phyloP scores from a whole-genome alignment of 2,329 filamentous ascomycete species.

The Talaromyces sp. region DNA sequence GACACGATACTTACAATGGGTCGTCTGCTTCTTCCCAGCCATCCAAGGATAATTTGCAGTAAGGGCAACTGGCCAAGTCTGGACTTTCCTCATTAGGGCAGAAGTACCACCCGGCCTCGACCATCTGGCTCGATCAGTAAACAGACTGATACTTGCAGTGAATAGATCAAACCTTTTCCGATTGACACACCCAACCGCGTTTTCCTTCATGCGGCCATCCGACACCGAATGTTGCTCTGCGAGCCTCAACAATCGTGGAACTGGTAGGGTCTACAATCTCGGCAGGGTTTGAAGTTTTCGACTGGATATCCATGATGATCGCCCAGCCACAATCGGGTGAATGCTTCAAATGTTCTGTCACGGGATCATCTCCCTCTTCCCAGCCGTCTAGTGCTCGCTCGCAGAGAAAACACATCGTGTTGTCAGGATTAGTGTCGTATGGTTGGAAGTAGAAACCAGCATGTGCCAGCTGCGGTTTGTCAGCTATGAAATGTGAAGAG shows the following conservation, averaged over 20 bases:
- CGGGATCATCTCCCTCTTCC: conserved; percentile 80
- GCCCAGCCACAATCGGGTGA: conserved; percentile 85
- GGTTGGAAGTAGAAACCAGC: conserved; percentile 92
- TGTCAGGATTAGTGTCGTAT: conserved; percentile 71
- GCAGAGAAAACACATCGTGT: conserved; percentile 86
- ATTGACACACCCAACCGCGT: conserved; percentile 84
- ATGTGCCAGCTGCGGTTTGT: conserved; percentile 65
- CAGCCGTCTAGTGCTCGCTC: conserved; percentile 81
- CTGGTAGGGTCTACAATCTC: conserved; percentile 69
- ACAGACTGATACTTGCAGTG: not conserved
- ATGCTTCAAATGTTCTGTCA: conserved; percentile 81
- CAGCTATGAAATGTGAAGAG: conserved; percentile 3
- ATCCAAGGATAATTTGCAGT: conserved; percentile 85
- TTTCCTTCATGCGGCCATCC: conserved; percentile 88
- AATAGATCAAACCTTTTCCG: conserved; percentile 64
- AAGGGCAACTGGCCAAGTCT: conserved; percentile 86
- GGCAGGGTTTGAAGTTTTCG: conserved; percentile 42
- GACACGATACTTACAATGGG: conserved; percentile 61
- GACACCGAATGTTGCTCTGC: conserved; percentile 76
- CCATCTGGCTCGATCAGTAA: conserved; percentile 56
- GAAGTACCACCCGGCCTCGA: conserved; percentile 90
- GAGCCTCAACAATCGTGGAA: conserved; percentile 68
- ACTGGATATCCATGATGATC: conserved; percentile 61
- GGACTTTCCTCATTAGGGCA: conserved; percentile 78
- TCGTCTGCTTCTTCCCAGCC: conserved; percentile 94